Evolutionary conservation across 352 stramenopile genomes (phyloP).

Genomic region (Thraustochytrium striatum): DNA sequence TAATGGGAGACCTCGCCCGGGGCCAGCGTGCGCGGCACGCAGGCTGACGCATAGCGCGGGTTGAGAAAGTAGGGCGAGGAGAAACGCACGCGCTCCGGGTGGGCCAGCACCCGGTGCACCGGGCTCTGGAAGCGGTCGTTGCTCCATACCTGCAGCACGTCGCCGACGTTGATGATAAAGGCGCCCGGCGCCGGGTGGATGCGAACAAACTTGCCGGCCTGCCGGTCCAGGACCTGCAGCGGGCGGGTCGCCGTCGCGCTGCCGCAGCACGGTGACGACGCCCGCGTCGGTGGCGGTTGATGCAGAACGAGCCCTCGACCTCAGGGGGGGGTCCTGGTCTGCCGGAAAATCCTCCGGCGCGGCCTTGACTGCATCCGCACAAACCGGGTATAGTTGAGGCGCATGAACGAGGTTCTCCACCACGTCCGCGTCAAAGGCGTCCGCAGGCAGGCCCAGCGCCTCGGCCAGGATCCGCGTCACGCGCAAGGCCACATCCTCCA

Average conservation of each 20-base stretch:
- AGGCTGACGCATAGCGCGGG: conserved; percentile 64
- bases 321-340: conserved; percentile 8
- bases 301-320: conserved; percentile 44
- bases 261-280: conserved; percentile 68
- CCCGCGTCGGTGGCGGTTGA: conserved; percentile 68
- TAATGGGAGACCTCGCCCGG: conserved; percentile 61
- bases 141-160: conserved; percentile 68
- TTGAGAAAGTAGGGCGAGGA: conserved; percentile 77
- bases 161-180: conserved; percentile 73
- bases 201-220: conserved; percentile 60
- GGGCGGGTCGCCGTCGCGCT: conserved; percentile 63
- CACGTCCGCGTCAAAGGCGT: conserved; percentile 48
- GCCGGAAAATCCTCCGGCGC: background rate
- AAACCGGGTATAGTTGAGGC: conserved; percentile 83
- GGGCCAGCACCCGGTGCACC: conserved; percentile 65
- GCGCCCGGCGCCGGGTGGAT: conserved; percentile 61
- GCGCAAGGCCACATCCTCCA: conserved; percentile 57
- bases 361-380: conserved; percentile 19
- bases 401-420: conserved; percentile 77
- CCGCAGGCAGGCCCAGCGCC: conserved; percentile 53
- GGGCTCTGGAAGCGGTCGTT: conserved; percentile 67
- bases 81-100: conserved; percentile 59
- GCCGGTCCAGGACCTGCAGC: conserved; percentile 59
- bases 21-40: conserved; percentile 63
- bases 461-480: conserved; percentile 58